Evolutionary conservation across 169 alveolate genomes (phyloP).

Genomic region (Cryptosporidium ubiquitum): DNA sequence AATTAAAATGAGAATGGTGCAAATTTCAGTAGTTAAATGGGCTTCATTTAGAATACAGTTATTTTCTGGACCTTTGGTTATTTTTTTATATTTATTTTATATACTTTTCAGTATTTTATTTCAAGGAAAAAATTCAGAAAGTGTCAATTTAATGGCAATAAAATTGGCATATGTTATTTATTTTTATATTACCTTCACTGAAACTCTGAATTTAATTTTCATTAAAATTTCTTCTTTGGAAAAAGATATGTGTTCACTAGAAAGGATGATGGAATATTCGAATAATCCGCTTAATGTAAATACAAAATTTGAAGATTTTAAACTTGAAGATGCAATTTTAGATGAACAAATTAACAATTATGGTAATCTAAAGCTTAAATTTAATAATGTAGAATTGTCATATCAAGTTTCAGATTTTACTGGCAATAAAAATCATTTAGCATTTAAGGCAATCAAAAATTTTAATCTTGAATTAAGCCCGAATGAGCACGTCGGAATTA

Average conservation of each 20-base stretch:
- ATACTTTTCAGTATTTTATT: not conserved
- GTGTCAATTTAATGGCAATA: not conserved
- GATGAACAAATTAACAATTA: not conserved
- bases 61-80: slow-evolving; percentile 32
- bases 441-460: slow-evolving; percentile 6
- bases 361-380: not conserved
- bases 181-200: slow-evolving; percentile 19
- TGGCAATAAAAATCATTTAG: not conserved
- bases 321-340: not conserved
- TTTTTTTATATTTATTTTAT: slow-evolving; percentile 8
- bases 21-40: slow-evolving; percentile 23
- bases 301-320: not conserved
- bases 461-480: not conserved
- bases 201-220: slow-evolving; percentile 28
- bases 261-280: slow-evolving; percentile 45
- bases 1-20: not conserved
- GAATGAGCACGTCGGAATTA: slow-evolving; percentile 43
- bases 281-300: not conserved
- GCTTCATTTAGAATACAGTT: slow-evolving; percentile 27
- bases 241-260: slow-evolving; percentile 66
- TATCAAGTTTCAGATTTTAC: not conserved
- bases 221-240: slow-evolving; percentile 19
- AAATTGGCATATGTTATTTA: not conserved
- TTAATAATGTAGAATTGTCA: slow-evolving; percentile 14
- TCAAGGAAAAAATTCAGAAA: not conserved